phyloP scores from a whole-genome alignment of 1,139 yeast genomes.

The Nematodospora anomalae region DNA sequence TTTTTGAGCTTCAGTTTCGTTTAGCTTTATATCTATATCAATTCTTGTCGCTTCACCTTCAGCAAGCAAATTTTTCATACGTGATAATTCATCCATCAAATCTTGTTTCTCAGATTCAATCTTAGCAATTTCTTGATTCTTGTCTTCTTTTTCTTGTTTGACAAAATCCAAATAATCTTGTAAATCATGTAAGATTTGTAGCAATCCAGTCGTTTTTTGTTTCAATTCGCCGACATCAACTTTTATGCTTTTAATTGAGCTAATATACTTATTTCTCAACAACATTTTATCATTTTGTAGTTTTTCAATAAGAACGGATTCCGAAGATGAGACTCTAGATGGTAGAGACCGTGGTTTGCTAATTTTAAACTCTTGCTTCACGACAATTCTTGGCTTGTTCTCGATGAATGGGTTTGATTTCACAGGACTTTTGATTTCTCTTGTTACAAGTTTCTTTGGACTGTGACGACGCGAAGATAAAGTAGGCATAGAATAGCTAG shows the following conservation, averaged over 20 bases:
- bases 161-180: conserved; percentile 4
- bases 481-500: conserved; percentile 37
- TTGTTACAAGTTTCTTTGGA: conserved; percentile 10
- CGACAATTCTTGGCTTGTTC: not conserved
- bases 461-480: conserved; percentile 16
- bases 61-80: not conserved
- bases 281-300: conserved; percentile 5
- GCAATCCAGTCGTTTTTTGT: conserved; percentile 6
- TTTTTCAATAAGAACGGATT: not conserved
- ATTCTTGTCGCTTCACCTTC: not conserved
- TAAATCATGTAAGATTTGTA: conserved; percentile 4
- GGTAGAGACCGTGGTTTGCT: conserved; percentile 5
- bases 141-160: conserved; percentile 4
- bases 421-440: conserved; percentile 1
- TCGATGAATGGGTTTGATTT: conserved; percentile 5
- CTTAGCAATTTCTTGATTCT: not conserved
- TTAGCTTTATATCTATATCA: not conserved
- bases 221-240: conserved; percentile 9
- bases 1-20: not conserved
- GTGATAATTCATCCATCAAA: not conserved
- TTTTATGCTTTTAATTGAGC: conserved; percentile 10
- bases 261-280: conserved; percentile 6
- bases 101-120: not conserved
- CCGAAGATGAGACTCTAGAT: not conserved
- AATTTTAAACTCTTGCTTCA: conserved; percentile 1